These are phyloP conservation scores for Epichloe sibirici DNA, from an alignment of 2,329 filamentous ascomycete genomes.

Conservation along the genomic window DNA sequence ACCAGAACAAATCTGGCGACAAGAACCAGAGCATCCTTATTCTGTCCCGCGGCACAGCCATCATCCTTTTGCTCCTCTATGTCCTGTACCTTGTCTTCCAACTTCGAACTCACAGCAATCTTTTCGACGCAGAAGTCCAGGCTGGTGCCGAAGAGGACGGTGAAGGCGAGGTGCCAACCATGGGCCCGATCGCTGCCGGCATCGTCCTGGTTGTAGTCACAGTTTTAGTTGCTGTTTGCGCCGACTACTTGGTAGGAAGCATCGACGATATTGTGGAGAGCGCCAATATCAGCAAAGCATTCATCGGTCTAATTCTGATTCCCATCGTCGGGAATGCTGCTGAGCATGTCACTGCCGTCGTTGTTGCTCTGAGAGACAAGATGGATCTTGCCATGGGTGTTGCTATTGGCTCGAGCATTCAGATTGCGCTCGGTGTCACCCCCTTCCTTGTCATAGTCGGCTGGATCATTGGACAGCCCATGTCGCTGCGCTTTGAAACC, in stretches of 20 bases:
- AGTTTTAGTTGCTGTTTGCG: constrained; percentile 57
- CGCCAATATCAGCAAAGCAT: constrained; percentile 64
- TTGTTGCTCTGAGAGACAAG: constrained; percentile 67
- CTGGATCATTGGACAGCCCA: constrained; percentile 60
- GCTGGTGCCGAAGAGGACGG: constrained; percentile 32
- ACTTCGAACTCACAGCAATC: constrained; percentile 57
- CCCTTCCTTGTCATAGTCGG: constrained; percentile 66
- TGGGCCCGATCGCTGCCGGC: constrained; percentile 51
- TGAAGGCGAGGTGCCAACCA: constrained; percentile 33
- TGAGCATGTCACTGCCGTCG: constrained; percentile 70
- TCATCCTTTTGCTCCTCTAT: constrained; percentile 65
- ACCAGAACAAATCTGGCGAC: constrained; percentile 26
- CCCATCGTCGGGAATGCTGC: constrained; percentile 73
- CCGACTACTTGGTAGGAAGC: constrained; percentile 65
- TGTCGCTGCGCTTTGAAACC: constrained; percentile 70
- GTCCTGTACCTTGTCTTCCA: constrained; percentile 69
- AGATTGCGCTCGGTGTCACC: constrained; percentile 72
- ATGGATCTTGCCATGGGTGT: constrained; percentile 66
- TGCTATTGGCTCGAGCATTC: constrained; percentile 69
- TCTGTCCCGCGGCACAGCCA: constrained; percentile 62
- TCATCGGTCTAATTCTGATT: constrained; percentile 68
- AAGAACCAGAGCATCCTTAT: constrained; percentile 48
- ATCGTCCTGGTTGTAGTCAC: constrained; percentile 60
- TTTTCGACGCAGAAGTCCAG: constrained; percentile 49
- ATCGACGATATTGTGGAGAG: constrained; percentile 61